phyloP scores from a whole-genome alignment of 306 rosid genomes.

The Ochetophila trinervis region DNA sequence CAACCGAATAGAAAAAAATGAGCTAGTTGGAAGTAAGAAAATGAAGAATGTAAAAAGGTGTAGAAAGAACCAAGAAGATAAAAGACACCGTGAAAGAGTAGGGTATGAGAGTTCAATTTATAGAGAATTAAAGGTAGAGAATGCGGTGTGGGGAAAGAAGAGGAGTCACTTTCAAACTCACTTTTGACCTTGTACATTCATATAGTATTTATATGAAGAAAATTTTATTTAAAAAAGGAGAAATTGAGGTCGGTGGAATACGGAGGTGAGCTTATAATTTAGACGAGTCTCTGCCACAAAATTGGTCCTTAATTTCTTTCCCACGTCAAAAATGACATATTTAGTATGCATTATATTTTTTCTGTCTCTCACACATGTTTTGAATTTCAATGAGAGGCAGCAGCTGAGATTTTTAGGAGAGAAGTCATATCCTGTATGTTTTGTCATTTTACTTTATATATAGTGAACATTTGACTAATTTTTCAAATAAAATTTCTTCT shows the following conservation, averaged over 20 bases:
- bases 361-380: background rate
- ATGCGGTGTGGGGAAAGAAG: background rate
- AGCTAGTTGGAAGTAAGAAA: background rate
- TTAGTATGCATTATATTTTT: background rate
- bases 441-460: too few relatives aligned
- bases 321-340: conserved; percentile 17
- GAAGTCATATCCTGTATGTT: too few relatives aligned
- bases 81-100: conserved; percentile 26
- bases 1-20: background rate
- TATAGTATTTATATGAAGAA: background rate
- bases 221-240: background rate
- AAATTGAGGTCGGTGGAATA: conserved; percentile 19
- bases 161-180: conserved; percentile 27
- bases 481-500: too few relatives aligned
- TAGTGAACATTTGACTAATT: too few relatives aligned
- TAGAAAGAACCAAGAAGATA: background rate
- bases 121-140: conserved; percentile 29
- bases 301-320: conserved; percentile 22
- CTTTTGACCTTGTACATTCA: conserved; percentile 29
- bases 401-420: background rate
- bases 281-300: conserved; percentile 38
- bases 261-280: conserved; percentile 9
- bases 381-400: conserved; percentile 4
- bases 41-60: background rate
- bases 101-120: conserved; percentile 35